phyloP scores from a whole-genome alignment of 1,139 yeast genomes.

The Scheffersomyces lignicola region DNA sequence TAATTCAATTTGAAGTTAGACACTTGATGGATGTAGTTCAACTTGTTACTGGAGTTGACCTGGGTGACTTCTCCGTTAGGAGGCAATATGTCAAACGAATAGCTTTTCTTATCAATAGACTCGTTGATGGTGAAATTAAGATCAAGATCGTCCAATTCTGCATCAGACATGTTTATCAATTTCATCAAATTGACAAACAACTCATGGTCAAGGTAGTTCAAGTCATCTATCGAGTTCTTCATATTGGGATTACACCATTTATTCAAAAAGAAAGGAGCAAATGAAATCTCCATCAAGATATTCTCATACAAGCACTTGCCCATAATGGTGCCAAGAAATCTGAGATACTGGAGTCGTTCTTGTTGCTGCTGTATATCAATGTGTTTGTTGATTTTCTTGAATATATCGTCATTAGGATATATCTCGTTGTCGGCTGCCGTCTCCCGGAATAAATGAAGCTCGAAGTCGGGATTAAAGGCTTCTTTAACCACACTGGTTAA shows the following conservation, averaged over 20 bases:
- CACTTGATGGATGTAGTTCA: slow-evolving; percentile 74
- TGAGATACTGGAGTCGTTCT: slow-evolving; percentile 40
- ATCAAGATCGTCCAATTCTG: slow-evolving; percentile 59
- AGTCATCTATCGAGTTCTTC: slow-evolving; percentile 74
- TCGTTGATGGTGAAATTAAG: slow-evolving; percentile 66
- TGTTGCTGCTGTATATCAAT: slow-evolving; percentile 30
- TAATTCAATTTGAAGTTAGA: slow-evolving; percentile 79
- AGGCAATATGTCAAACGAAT: slow-evolving; percentile 58
- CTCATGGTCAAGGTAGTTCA: slow-evolving; percentile 67
- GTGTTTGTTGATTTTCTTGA: slow-evolving; percentile 23
- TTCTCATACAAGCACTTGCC: slow-evolving; percentile 92
- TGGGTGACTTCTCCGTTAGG: slow-evolving; percentile 51
- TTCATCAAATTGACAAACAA: slow-evolving; percentile 67
- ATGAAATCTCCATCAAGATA: slow-evolving; percentile 75
- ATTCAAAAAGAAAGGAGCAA: slow-evolving; percentile 84
- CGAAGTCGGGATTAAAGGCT: slow-evolving; percentile 52
- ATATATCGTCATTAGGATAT: slow-evolving; percentile 72
- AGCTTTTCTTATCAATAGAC: slow-evolving; percentile 33
- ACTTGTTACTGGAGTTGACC: slow-evolving; percentile 62
- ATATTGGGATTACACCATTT: slow-evolving; percentile 54
- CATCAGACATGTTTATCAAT: slow-evolving; percentile 54
- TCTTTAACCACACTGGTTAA: slow-evolving; percentile 70
- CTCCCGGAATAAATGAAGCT: slow-evolving; percentile 45
- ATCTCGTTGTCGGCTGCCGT: slow-evolving; percentile 55
- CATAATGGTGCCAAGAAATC: slow-evolving; percentile 75